Evolutionary conservation across 148 eudicot genomes (phyloP).

Genomic region (Amaranthus hypochondriacus): DNA sequence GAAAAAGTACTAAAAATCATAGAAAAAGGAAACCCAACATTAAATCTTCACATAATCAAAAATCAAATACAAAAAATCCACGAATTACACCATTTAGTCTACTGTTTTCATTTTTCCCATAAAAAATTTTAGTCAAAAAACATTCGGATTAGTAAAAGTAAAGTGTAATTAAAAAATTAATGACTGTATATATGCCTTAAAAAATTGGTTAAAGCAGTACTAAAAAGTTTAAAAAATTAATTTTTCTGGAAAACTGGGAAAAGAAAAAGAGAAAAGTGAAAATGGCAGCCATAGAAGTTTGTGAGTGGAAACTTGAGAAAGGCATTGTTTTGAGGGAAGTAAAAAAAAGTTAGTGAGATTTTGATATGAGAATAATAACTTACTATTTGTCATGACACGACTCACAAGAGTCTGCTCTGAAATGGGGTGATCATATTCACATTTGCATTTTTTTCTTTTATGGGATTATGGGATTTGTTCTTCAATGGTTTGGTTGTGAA

Average conservation of each 20-base stretch:
- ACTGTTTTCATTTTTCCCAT: too few species aligned
- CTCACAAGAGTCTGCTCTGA: not conserved
- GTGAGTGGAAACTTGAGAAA: not conserved
- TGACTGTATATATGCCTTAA: not conserved
- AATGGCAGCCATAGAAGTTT: not conserved
- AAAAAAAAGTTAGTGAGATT: not conserved
- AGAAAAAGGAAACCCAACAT: not conserved
- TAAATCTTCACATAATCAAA: conserved; percentile 3
- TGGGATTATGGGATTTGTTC: not conserved
- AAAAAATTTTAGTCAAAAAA: not conserved
- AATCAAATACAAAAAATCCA: not conserved
- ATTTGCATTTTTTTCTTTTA: not conserved
- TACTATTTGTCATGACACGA: conserved; percentile 3
- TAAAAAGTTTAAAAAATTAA: not conserved
- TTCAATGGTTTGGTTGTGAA: not conserved
- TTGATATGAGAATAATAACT: not conserved
- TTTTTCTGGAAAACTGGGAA: not conserved
- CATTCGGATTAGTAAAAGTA: conserved; percentile 13
- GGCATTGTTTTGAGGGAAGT: not conserved
- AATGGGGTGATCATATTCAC: not conserved
- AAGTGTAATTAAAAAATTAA: not conserved
- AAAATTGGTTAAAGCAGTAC: not conserved
- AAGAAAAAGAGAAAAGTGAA: not conserved
- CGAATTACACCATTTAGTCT: too few species aligned
- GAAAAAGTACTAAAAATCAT: not conserved